phyloP scores from a whole-genome alignment of 257 asterid species.

The Solanum piurae region DNA sequence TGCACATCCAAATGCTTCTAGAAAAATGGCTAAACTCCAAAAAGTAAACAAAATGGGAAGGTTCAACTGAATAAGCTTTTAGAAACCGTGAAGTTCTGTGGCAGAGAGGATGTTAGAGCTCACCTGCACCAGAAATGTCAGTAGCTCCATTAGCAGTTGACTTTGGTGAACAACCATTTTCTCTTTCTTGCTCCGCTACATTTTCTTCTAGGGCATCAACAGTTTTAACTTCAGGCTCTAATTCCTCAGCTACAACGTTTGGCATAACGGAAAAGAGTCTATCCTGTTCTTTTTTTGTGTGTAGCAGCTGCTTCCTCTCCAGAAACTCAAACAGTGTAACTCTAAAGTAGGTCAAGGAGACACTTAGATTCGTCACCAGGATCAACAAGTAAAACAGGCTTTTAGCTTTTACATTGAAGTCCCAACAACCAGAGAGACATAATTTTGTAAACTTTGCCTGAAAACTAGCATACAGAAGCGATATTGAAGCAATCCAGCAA shows the following conservation, averaged over 20 bases:
- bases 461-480: not conserved
- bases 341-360: slow-evolving; percentile 40
- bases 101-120: slow-evolving; percentile 2
- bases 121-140: slow-evolving; percentile 28
- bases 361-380: slow-evolving; percentile 10
- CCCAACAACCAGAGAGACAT: not conserved
- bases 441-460: not conserved
- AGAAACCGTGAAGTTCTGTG: not conserved
- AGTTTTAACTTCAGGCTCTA: slow-evolving; percentile 31
- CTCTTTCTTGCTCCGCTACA: slow-evolving; percentile 8
- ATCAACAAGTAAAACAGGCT: not conserved
- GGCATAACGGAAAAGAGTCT: slow-evolving; percentile 47
- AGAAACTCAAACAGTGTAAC: slow-evolving; percentile 44
- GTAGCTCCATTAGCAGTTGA: slow-evolving; percentile 25
- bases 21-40: not conserved
- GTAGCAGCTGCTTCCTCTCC: slow-evolving; percentile 56
- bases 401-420: not conserved
- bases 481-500: not conserved
- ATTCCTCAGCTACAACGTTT: slow-evolving; percentile 64
- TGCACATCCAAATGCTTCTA: not conserved
- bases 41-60: not conserved
- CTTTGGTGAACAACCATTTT: slow-evolving; percentile 29
- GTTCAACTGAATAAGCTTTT: not conserved
- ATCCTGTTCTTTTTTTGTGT: slow-evolving; percentile 59
- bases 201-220: slow-evolving; percentile 20